Percentiles rank a stretch among this genome's conserved stretches.
Conservation (phyloP, 2,329 filamentous ascomycete species). For the Alternaria hordeiaustralica region DNA sequence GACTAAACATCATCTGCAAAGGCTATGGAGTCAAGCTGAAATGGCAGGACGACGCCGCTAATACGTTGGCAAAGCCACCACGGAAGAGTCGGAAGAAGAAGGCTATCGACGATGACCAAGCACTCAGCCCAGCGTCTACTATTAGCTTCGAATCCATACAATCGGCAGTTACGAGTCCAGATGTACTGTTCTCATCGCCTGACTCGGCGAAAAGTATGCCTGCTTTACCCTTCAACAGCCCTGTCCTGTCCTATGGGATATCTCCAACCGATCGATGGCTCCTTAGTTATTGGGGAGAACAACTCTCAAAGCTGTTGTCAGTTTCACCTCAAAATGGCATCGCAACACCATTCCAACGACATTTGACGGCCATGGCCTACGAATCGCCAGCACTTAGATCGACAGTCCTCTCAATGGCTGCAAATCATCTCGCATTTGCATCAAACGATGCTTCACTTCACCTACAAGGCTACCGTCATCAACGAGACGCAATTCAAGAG, state of each 20-base stretch:
- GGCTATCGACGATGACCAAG: conserved; percentile 1
- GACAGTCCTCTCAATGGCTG: conserved; percentile 42
- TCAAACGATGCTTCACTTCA: conserved; percentile 27
- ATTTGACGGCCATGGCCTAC: conserved; percentile 37
- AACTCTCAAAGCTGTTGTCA: conserved; percentile 35
- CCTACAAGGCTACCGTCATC: conserved; percentile 35
- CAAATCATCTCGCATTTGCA: conserved; percentile 34
- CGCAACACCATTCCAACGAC: conserved; percentile 33
- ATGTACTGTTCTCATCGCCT: conserved; percentile 10
- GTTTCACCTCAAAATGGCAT: conserved; percentile 27
- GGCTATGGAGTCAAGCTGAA: conserved; percentile 40
- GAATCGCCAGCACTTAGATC: conserved; percentile 35
- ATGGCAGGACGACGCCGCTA: conserved; percentile 31
- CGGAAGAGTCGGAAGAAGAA: conserved; percentile 25
- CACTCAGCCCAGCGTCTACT: conserved; percentile 21
- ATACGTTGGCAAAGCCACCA: conserved; percentile 18
- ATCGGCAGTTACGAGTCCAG: conserved; percentile 1
- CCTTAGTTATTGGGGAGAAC: conserved; percentile 37
- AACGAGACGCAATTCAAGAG: conserved; percentile 34
- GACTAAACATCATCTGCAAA: conserved; percentile 39
- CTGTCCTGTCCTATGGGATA: conserved; percentile 17
- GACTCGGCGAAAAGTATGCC: conserved; percentile 12
- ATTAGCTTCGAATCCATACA: conserved; percentile 22
- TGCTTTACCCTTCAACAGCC: conserved; percentile 7
- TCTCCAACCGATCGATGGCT: conserved; percentile 30